phyloP scores from a whole-genome alignment of 306 rosid species.

The Cicer pinnatifidum region DNA sequence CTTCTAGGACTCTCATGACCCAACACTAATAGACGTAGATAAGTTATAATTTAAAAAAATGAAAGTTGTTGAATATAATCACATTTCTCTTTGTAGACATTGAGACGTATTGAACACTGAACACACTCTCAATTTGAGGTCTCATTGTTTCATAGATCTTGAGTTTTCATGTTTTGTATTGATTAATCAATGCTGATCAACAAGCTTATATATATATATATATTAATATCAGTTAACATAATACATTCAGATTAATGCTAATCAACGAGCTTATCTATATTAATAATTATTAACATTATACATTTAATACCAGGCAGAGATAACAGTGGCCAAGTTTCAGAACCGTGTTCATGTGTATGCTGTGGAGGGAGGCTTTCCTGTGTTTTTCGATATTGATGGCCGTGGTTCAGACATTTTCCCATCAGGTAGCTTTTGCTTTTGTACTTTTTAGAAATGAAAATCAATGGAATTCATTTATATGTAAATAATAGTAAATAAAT shows the following conservation, averaged over 20 bases:
- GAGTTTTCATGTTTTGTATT: neutral
- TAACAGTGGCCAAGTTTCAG: constrained; percentile 76
- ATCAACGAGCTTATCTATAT: neutral
- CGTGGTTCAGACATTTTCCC: constrained; percentile 82
- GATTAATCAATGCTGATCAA: neutral
- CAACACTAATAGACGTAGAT: too few species aligned
- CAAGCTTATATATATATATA: neutral
- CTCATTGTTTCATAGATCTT: neutral
- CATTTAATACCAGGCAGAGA: constrained; percentile 58
- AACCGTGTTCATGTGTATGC: constrained; percentile 78
- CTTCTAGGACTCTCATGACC: too few species aligned
- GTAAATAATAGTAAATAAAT: neutral
- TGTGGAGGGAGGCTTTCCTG: constrained; percentile 79
- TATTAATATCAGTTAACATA: neutral
- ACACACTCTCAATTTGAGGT: too few species aligned
- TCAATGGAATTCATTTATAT: constrained; percentile 3
- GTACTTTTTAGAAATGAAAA: neutral
- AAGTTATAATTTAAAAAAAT: too few species aligned
- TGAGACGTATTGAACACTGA: too few species aligned
- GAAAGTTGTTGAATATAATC: too few species aligned
- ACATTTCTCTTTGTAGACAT: too few species aligned
- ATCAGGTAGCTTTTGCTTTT: constrained; percentile 53
- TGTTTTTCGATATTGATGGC: constrained; percentile 82
- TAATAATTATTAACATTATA: neutral
- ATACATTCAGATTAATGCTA: neutral